Evolutionary conservation across 192 early-diverging fungal genomes (phyloP).

Genomic region (Coemansia sp.): DNA sequence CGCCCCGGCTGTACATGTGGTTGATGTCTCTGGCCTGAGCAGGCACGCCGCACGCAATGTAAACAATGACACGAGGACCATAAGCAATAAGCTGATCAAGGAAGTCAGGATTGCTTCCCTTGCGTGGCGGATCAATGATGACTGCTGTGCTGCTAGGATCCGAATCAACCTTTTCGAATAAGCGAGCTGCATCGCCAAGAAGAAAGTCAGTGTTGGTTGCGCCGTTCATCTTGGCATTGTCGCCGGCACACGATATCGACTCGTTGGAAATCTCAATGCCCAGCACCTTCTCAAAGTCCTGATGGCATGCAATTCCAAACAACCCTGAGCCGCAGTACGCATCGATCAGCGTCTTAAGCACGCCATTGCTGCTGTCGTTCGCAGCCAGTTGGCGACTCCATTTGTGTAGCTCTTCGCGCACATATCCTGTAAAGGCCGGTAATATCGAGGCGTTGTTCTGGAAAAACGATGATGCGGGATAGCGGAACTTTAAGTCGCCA

Average conservation of each 20-base stretch:
- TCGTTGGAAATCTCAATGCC: conserved; percentile 68
- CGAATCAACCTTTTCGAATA: conserved; percentile 61
- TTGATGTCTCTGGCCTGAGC: conserved; percentile 62
- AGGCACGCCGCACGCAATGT: conserved; percentile 69
- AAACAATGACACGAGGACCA: conserved; percentile 67
- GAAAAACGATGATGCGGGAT: conserved; percentile 67
- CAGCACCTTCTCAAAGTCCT: conserved; percentile 61
- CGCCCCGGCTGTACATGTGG: conserved; percentile 53
- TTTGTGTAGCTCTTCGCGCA: conserved; percentile 58
- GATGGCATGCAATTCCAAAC: conserved; percentile 65
- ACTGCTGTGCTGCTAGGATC: conserved; percentile 57
- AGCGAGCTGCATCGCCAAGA: conserved; percentile 59
- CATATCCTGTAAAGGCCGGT: conserved; percentile 61
- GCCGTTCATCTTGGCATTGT: conserved; percentile 62
- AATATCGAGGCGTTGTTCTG: conserved; percentile 70
- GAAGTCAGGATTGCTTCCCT: conserved; percentile 65
- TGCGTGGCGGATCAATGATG: conserved; percentile 73
- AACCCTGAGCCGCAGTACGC: conserved; percentile 75
- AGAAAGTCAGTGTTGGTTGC: conserved; percentile 59
- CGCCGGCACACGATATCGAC: conserved; percentile 63
- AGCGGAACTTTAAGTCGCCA: conserved; percentile 59
- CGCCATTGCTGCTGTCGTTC: conserved; percentile 19
- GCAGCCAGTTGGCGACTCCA: conserved; percentile 26
- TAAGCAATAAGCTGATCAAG: conserved; percentile 66
- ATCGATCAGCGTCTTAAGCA: conserved; percentile 60